Evolutionary conservation across 2,329 filamentous ascomycete genomes (phyloP).

Genomic region (Exophiala oligosperma): DNA sequence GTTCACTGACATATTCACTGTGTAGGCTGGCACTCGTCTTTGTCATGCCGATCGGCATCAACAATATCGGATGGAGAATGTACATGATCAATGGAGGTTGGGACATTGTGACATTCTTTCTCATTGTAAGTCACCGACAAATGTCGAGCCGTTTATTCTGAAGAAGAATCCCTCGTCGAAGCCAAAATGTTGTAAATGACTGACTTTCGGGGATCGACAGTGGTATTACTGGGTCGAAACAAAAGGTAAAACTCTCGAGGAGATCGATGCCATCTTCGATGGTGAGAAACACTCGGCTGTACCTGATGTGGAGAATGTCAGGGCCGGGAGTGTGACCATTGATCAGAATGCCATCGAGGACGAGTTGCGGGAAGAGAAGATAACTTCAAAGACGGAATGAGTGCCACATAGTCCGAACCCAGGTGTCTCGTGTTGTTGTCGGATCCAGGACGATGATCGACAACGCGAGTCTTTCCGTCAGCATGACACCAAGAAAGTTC

Average conservation of each 20-base stretch:
- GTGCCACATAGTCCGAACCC: neutral
- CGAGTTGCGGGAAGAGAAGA: neutral
- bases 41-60: slow-evolving; percentile 44
- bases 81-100: slow-evolving; percentile 50
- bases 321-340: neutral
- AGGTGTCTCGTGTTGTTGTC: neutral
- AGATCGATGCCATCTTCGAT: slow-evolving; percentile 28
- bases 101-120: slow-evolving; percentile 41
- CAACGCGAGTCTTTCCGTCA: too few relatives aligned
- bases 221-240: slow-evolving; percentile 23
- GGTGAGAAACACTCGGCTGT: neutral
- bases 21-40: slow-evolving; percentile 39
- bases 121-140: slow-evolving; percentile 33
- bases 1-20: too few relatives aligned
- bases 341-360: neutral
- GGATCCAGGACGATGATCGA: too few relatives aligned
- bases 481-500: too few relatives aligned
- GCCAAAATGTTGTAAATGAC: neutral
- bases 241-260: slow-evolving; percentile 27
- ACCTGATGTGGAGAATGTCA: neutral
- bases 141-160: too few relatives aligned
- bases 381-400: neutral
- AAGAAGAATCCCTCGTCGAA: too few relatives aligned
- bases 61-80: slow-evolving; percentile 47
- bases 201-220: neutral